These are phyloP conservation scores for Zalerion maritima DNA, from an alignment of 495 filamentous ascomycete species.

Conservation along the genomic window DNA sequence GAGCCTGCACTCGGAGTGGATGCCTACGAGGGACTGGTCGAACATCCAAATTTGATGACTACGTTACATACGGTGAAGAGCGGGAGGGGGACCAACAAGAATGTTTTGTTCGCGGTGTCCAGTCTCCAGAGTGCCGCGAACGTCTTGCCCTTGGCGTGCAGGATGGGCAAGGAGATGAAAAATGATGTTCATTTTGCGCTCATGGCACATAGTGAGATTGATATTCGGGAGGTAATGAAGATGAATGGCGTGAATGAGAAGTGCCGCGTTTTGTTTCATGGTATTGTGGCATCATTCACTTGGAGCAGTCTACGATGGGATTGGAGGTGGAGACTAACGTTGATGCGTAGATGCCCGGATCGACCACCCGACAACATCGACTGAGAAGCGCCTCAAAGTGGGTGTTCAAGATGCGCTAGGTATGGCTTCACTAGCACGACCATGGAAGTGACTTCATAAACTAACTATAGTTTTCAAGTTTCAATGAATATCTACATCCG, in stretches of 20 bases:
- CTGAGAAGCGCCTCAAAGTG: constrained; percentile 35
- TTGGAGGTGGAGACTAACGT: constrained; percentile 2
- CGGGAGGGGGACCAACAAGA: constrained; percentile 32
- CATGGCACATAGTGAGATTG: constrained; percentile 38
- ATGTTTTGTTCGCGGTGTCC: constrained; percentile 43
- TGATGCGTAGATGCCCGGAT: constrained; percentile 35
- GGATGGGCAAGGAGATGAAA: constrained; percentile 40
- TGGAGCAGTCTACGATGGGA: neutral
- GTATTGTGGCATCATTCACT: constrained; percentile 13
- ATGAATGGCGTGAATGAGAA: constrained; percentile 42
- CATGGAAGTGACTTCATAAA: no score
- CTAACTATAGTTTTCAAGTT: no score
- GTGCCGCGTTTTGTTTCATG: constrained; percentile 42
- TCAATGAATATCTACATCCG: constrained; percentile 42
- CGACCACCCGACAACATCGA: constrained; percentile 33
- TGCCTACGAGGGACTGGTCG: constrained; percentile 25
- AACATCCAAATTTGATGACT: constrained; percentile 19
- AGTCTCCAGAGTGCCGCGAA: constrained; percentile 38
- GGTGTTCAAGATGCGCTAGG: no score
- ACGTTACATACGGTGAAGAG: constrained; percentile 24
- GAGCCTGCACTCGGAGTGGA: no score
- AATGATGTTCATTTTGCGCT: constrained; percentile 47
- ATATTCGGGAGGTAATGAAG: constrained; percentile 33
- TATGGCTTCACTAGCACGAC: no score
- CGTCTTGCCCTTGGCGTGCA: constrained; percentile 45